Percentiles rank a stretch among this genome's conserved stretches.
These are phyloP conservation scores for Eucalyptus leucophloia DNA, from an alignment of 345 rosid genomes.

Conservation along the genomic window DNA sequence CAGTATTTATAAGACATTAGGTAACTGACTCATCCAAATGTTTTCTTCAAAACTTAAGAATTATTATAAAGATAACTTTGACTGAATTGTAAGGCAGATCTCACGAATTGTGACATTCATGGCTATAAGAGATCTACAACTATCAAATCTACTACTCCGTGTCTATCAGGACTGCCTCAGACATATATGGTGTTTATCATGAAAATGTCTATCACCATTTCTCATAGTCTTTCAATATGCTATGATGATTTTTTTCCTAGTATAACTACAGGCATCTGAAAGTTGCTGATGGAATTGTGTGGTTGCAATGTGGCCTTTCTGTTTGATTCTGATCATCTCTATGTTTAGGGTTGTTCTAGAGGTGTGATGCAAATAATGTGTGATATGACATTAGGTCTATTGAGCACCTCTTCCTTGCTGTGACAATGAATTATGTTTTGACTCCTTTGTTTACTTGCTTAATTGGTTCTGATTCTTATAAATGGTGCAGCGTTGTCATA, in stretches of 20 bases:
- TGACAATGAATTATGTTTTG: neutral
- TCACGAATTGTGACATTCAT: neutral
- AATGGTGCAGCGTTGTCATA: conserved; percentile 49
- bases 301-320: neutral
- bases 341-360: neutral
- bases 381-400: neutral
- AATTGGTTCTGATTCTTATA: neutral
- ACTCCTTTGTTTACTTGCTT: neutral
- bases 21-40: neutral
- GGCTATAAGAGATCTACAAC: neutral
- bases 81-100: neutral
- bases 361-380: neutral
- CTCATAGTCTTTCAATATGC: neutral
- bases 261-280: neutral
- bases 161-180: neutral
- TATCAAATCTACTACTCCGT: neutral
- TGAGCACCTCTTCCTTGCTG: neutral
- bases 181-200: neutral
- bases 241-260: neutral
- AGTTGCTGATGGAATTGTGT: neutral
- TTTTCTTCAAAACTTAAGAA: neutral
- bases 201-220: neutral
- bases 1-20: neutral
- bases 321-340: neutral
- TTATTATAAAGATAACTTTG: neutral